phyloP scores from a whole-genome alignment of 192 early-diverging fungal genomes.

The Entomortierella beljakovae region DNA sequence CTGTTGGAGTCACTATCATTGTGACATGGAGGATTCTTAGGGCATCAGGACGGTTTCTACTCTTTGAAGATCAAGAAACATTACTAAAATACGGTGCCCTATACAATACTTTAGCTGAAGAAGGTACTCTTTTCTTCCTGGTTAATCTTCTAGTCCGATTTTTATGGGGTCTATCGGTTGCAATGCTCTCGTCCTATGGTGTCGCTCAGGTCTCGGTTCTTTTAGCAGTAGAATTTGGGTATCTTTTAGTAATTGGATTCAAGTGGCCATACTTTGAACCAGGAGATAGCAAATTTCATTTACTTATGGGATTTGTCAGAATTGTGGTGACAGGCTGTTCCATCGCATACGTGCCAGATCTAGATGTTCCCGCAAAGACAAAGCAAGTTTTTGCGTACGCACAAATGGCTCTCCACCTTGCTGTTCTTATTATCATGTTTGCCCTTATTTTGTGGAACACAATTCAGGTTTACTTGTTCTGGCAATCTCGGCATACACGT shows the following conservation, averaged over 20 bases:
- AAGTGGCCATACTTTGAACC: slow-evolving; percentile 57
- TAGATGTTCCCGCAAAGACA: background rate
- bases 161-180: slow-evolving; percentile 50
- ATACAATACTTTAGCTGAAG: slow-evolving; percentile 61
- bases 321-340: slow-evolving; percentile 54
- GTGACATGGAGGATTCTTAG: slow-evolving; percentile 54
- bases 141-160: slow-evolving; percentile 46
- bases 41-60: slow-evolving; percentile 32
- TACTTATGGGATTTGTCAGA: slow-evolving; percentile 39
- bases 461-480: slow-evolving; percentile 44
- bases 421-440: slow-evolving; percentile 56
- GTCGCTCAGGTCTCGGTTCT: slow-evolving; percentile 58
- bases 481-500: slow-evolving; percentile 20
- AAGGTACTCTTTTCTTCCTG: slow-evolving; percentile 53
- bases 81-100: slow-evolving; percentile 59
- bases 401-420: slow-evolving; percentile 57
- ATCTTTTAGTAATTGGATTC: slow-evolving; percentile 53
- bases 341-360: slow-evolving; percentile 49
- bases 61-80: slow-evolving; percentile 53
- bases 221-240: slow-evolving; percentile 49
- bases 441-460: slow-evolving; percentile 44
- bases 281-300: slow-evolving; percentile 52
- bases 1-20: slow-evolving; percentile 38
- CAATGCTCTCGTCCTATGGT: slow-evolving; percentile 57
- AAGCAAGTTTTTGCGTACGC: slow-evolving; percentile 58